Conservation (phyloP, 2,329 filamentous ascomycete genomes). For the Rhynchosporium graminicola region DNA sequence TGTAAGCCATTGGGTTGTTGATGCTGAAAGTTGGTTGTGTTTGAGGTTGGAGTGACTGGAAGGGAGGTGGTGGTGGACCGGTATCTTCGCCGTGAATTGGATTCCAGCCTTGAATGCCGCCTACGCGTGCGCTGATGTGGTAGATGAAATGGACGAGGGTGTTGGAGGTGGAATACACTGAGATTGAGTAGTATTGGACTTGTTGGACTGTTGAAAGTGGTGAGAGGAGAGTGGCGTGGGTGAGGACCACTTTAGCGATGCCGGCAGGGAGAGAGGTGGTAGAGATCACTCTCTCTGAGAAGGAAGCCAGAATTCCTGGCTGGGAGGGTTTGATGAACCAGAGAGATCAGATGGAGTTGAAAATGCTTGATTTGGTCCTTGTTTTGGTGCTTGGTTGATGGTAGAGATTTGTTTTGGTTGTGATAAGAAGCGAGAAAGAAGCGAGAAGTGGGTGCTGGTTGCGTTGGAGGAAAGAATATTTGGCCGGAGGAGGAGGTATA, state of each 20-base stretch:
- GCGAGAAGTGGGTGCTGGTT: not conserved
- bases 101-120: conserved; percentile 34
- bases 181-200: conserved; percentile 26
- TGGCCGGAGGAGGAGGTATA: not conserved
- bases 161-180: conserved; percentile 24
- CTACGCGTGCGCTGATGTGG: conserved; percentile 24
- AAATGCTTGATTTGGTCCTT: not conserved
- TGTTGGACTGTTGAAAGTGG: conserved; percentile 21
- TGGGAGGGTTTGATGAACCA: not conserved
- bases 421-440: too few relatives aligned
- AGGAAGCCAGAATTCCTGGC: conserved; percentile 28
- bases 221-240: conserved; percentile 24
- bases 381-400: not conserved
- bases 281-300: conserved; percentile 20
- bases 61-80: conserved; percentile 31
- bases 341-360: not conserved
- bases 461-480: not conserved
- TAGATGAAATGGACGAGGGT: conserved; percentile 26
- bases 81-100: conserved; percentile 34
- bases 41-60: not conserved
- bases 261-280: conserved; percentile 17
- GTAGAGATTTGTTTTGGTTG: too few relatives aligned
- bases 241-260: conserved; percentile 26
- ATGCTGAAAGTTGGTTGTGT: conserved; percentile 11
- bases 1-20: conserved; percentile 13